Evolutionary conservation across 768 basidiomycete genomes (phyloP), one percentile per base, ranked within the genome.

Genomic region (Leccinum fibrillosum): DNA sequence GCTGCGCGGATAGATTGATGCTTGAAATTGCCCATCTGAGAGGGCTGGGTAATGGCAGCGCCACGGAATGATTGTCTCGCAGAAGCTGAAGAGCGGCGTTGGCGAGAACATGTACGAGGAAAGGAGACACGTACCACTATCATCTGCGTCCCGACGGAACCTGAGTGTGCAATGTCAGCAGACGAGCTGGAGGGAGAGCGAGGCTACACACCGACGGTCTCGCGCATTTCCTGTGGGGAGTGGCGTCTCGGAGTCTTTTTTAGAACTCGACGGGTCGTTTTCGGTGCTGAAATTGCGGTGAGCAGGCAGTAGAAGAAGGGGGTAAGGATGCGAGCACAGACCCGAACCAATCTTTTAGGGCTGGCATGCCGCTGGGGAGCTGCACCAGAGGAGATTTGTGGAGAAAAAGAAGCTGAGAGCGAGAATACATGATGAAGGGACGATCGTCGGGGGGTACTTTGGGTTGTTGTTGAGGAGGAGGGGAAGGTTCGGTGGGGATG

Each of bases 11-110:
- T 74, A 11, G 91, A 90, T 64, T 94, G 92, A 66, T 93, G 92
- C 69, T 91, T 90, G 73, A 94, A 94, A 69, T 92, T 92, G 50
- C 92, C 92, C 92, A 94, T 94, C 75, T 93, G 91, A 35, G 92
- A 90, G 26, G 90, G 89, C 65, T 94, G 91, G 25, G 89, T 82
- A 51, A 89, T 65, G 25, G 73, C 62, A 13, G 73, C 78, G 12
- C 89, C 81, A 30, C 89, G 84, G 68, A 91, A 92, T 7, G 85
- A 80, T 25, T 88, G 82, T 57, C 91, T 81, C 11, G 83, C 67
- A 48, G 84, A 72, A 53, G 79, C 72, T 73, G 86, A 82, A 82
- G 45, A 35, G 49, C 25, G 37, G 26, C 2, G 39, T 68, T 30
- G 60, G 55, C 42, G 51, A 51, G 34, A 30, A 49, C 37, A 49